A percentile compares a stretch with the other conserved stretches of the same genome.
Conservation (phyloP, 768 basidiomycete genomes). For the Tylopilus subfusipes region DNA sequence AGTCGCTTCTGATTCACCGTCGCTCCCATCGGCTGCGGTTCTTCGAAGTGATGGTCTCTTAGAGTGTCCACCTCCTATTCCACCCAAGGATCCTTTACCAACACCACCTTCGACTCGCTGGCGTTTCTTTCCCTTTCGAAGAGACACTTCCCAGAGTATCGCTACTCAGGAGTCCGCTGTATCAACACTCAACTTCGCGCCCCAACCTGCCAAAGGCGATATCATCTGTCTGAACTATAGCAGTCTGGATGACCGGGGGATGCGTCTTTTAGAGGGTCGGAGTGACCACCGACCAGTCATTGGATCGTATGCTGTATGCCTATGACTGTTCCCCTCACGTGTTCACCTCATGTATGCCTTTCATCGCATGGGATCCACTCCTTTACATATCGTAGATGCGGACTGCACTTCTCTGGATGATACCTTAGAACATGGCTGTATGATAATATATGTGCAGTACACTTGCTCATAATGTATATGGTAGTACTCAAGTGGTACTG, state of each 20-base stretch:
- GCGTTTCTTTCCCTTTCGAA: conserved; percentile 52
- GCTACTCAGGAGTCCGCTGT: conserved; percentile 23
- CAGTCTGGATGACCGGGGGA: conserved; percentile 70
- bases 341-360: conserved; percentile 8
- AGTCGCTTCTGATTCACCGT: conserved; percentile 7
- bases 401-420: conserved; percentile 9
- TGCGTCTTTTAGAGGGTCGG: conserved; percentile 72
- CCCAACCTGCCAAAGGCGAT: conserved; percentile 56
- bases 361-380: conserved; percentile 4
- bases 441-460: conserved; percentile 15
- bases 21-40: conserved; percentile 11
- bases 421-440: conserved; percentile 19
- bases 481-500: no score
- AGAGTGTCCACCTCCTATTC: conserved; percentile 29
- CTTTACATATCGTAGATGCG: conserved; percentile 1
- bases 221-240: conserved; percentile 69
- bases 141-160: conserved; percentile 32
- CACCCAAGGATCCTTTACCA: conserved; percentile 26
- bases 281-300: conserved; percentile 88
- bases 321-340: conserved; percentile 34
- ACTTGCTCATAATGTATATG: no score
- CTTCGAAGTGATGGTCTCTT: conserved; percentile 10
- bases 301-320: conserved; percentile 68
- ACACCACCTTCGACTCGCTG: conserved; percentile 37
- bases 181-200: conserved; percentile 17